phyloP scores from a whole-genome alignment of 306 rosid species.

The Acmispon strigosus region DNA sequence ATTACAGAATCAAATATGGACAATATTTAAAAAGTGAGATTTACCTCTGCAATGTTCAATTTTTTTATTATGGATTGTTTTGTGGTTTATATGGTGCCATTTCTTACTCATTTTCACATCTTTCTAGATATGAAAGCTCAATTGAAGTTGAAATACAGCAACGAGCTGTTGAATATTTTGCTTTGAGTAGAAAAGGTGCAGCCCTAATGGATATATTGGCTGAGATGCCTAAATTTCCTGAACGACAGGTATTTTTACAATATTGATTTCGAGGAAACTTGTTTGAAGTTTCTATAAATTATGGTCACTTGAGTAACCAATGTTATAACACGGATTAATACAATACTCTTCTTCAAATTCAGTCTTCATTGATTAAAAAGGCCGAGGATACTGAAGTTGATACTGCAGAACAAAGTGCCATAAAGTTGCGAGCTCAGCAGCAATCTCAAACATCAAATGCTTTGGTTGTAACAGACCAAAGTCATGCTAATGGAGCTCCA shows the following conservation, averaged over 20 bases:
- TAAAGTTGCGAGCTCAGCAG: slow-evolving; percentile 80
- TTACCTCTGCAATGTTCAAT: slow-evolving; percentile 18
- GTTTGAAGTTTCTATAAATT: slow-evolving; percentile 9
- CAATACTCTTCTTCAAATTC: slow-evolving; percentile 22
- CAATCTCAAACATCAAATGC: slow-evolving; percentile 74
- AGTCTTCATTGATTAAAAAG: slow-evolving; percentile 91
- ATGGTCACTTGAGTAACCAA: slow-evolving; percentile 16
- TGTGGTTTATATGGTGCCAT: not conserved
- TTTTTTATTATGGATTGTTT: slow-evolving; percentile 1
- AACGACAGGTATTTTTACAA: slow-evolving; percentile 72
- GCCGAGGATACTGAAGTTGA: slow-evolving; percentile 94
- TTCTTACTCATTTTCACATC: slow-evolving; percentile 26
- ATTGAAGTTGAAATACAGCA: slow-evolving; percentile 99
- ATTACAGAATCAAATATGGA: slow-evolving; percentile 93
- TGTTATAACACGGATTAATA: slow-evolving; percentile 1
- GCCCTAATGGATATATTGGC: slow-evolving; percentile 83
- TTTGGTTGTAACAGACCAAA: slow-evolving; percentile 85
- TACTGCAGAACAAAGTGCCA: slow-evolving; percentile 94
- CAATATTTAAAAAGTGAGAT: slow-evolving; percentile 86
- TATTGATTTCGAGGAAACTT: slow-evolving; percentile 6
- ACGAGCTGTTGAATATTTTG: slow-evolving; percentile 91
- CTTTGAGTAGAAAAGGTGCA: slow-evolving; percentile 90
- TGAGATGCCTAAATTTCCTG: slow-evolving; percentile 99
- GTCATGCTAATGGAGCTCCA: slow-evolving; percentile 58
- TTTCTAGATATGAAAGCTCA: slow-evolving; percentile 87